Conservation (phyloP, 495 filamentous ascomycete species). For the Lepidopterella palustris region DNA sequence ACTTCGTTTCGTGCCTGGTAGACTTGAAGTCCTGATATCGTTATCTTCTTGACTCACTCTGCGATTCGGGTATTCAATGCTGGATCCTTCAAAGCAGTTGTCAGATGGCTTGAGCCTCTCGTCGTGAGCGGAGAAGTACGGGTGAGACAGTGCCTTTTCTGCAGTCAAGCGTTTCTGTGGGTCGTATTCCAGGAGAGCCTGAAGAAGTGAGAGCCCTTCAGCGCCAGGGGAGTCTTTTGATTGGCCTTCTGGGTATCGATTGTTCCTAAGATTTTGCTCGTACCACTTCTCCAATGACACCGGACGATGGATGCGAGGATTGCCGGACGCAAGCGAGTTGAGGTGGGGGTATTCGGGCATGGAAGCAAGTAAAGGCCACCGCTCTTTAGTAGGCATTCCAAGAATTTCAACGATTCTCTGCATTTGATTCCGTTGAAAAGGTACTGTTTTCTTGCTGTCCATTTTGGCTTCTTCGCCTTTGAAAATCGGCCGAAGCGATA, state of each 20-base stretch:
- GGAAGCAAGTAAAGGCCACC: constrained; percentile 72
- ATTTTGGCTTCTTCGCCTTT: constrained; percentile 99
- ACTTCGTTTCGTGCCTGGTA: constrained; percentile 87
- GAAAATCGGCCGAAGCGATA: constrained; percentile 90
- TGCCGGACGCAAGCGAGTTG: constrained; percentile 49
- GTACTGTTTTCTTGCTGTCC: constrained; percentile 94
- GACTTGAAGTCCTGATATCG: constrained; percentile 78
- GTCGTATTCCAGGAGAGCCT: constrained; percentile 83
- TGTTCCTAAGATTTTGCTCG: constrained; percentile 52
- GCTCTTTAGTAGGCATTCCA: constrained; percentile 79
- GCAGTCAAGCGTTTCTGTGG: constrained; percentile 83
- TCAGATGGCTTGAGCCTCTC: constrained; percentile 57
- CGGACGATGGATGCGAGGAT: constrained; percentile 39
- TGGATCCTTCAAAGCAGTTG: constrained; percentile 88
- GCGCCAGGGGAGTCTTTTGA: constrained; percentile 53
- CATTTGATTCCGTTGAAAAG: constrained; percentile 98
- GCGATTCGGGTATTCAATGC: constrained; percentile 80
- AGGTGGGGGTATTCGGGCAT: constrained; percentile 81
- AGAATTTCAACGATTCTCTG: constrained; percentile 96
- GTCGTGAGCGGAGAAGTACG: constrained; percentile 64
- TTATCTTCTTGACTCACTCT: constrained; percentile 91
- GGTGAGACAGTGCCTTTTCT: constrained; percentile 74
- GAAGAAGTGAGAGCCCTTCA: constrained; percentile 74
- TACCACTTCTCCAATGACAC: constrained; percentile 60
- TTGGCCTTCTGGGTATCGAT: constrained; percentile 47